Evolutionary conservation across 2,329 filamentous ascomycete species (phyloP), one percentile per base, ranked within the genome.

Genomic region (Alternaria novae-zelandiae): DNA sequence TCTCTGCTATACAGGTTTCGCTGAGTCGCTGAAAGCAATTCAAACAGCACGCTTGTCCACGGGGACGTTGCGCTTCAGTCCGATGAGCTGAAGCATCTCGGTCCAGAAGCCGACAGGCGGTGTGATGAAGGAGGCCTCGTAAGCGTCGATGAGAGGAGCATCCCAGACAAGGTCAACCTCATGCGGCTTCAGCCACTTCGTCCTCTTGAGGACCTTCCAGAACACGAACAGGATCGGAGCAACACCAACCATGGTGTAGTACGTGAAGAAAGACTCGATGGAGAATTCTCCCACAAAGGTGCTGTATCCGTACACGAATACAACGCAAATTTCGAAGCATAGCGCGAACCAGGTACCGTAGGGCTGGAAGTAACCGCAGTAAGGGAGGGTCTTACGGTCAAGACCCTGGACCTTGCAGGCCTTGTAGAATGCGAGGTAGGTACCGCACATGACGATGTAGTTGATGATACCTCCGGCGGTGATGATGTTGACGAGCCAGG

Each of bases 401-500:
- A 89, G 83, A 1, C 88, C 88, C 73, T 80, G 78, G 9, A 68
- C 75, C 44, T 78, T 75, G 64, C 73, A 75, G 11, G 87, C 87
- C 50, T 82, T 82, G 79, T 87, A 84, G 81, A 88, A 89, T 72
- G 79, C 84, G 62, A 88, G 81, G 76, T 87, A 89, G n/a, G 86
- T 89, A 23, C 85, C 74, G 49, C 80, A 81, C 80, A 89, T 88
- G 74, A 86, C 82, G 57, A 79, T 78, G 70, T 73, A 80, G 73
- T 80, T 74, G 67, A 80, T 75, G 6, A 79, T 59, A 72, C 92
- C 90, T 1, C 90, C 91, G 0, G 91, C 90, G 11, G 91, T 93
- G 17, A 92, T 84, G 73, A 92, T 80, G 62, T 87, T 90, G 44
- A 92, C 86, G 68, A 94, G 88, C 91, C 91, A 94, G 49, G 84